Evolutionary conservation across 306 rosid genomes (phyloP).

Genomic region (Benincasa hispida): DNA sequence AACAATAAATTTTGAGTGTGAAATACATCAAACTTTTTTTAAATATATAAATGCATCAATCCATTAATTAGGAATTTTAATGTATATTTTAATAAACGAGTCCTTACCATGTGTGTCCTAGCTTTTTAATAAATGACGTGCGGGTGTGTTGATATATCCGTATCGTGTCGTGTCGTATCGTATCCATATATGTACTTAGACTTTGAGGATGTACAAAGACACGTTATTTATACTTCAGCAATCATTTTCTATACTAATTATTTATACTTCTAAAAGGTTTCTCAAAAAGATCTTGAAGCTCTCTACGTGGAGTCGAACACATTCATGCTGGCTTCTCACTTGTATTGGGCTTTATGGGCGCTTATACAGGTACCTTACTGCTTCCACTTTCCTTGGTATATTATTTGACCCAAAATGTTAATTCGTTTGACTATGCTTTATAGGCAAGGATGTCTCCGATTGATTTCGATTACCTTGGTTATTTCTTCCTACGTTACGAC

Average conservation of each 20-base stretch:
- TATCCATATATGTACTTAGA: no score
- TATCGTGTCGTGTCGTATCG: no score
- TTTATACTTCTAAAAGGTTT: conserved; percentile 27
- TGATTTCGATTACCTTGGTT: conserved; percentile 58
- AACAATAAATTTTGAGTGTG: no score
- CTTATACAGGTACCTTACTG: conserved; percentile 69
- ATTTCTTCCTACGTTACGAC: conserved; percentile 68
- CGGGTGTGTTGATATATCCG: no score
- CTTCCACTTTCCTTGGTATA: not conserved
- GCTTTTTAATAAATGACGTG: no score
- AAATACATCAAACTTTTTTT: no score
- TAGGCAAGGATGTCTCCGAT: conserved; percentile 80
- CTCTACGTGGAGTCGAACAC: conserved; percentile 69
- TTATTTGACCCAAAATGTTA: not conserved
- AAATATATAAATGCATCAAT: no score
- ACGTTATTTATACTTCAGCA: not conserved
- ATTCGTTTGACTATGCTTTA: not conserved
- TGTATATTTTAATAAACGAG: no score
- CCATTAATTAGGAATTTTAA: no score
- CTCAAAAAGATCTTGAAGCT: conserved; percentile 51
- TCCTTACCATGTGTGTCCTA: no score
- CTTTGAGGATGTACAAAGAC: not conserved
- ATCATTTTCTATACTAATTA: not conserved
- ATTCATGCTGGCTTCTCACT: conserved; percentile 57
- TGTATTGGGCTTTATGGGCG: conserved; percentile 93